Conservation (phyloP, 345 rosid genomes). For the Eucalyptus cloeziana region DNA sequence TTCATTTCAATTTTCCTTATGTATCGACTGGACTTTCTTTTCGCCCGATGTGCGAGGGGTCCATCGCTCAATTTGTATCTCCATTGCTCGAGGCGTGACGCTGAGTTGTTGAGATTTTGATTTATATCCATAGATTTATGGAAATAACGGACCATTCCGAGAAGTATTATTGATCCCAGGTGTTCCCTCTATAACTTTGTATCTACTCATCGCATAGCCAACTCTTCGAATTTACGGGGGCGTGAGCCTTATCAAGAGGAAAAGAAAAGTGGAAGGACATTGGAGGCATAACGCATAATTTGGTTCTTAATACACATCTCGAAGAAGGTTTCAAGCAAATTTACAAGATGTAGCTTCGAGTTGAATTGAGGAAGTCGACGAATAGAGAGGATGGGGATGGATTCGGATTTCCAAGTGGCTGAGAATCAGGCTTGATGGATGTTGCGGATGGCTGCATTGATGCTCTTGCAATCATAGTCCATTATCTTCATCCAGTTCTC, state of each 20-base stretch:
- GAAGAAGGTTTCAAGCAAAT: background rate
- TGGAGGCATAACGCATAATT: background rate
- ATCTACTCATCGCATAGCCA: background rate
- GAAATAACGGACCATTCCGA: background rate
- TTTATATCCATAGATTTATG: background rate
- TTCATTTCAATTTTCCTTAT: background rate
- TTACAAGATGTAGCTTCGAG: background rate
- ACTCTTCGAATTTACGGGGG: background rate
- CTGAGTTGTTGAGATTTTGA: background rate
- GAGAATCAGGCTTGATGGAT: slow-evolving; percentile 37
- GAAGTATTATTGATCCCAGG: background rate
- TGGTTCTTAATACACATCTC: background rate
- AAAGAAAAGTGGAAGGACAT: background rate
- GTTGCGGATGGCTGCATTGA: slow-evolving; percentile 60
- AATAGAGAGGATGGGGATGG: background rate
- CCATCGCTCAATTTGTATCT: background rate
- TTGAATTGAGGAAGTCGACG: background rate
- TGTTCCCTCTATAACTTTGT: background rate
- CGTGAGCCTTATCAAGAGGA: background rate
- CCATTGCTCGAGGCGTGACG: background rate
- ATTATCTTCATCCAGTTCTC: slow-evolving; percentile 97
- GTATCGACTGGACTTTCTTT: background rate
- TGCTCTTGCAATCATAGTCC: slow-evolving; percentile 81
- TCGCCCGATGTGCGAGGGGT: background rate
- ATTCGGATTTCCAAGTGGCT: background rate